Percentiles rank a stretch among this genome's conserved stretches.
Evolutionary conservation across 2,329 filamentous ascomycete species (phyloP).

Genomic region (Hypomyces rosellus): DNA sequence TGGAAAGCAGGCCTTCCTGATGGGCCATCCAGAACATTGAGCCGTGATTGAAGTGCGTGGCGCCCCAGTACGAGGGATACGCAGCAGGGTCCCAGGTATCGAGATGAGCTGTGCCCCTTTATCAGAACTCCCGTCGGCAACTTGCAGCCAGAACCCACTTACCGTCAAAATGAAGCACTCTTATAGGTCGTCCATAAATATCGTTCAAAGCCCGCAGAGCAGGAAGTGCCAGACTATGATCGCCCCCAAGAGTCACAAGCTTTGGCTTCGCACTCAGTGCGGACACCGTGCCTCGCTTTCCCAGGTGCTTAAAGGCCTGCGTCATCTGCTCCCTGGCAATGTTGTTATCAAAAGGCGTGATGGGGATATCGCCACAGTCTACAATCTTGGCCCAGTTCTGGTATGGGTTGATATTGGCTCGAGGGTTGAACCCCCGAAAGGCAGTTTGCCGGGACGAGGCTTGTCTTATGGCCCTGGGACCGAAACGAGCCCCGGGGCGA

Average conservation of each 20-base stretch:
- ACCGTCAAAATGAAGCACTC: slow-evolving; percentile 68
- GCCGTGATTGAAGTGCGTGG: slow-evolving; percentile 72
- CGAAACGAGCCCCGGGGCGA: slow-evolving; percentile 71
- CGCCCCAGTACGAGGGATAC: slow-evolving; percentile 69
- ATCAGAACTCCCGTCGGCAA: background rate
- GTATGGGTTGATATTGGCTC: slow-evolving; percentile 80
- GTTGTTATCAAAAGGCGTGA: slow-evolving; percentile 80
- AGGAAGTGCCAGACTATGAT: slow-evolving; percentile 65
- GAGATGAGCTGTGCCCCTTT: slow-evolving; percentile 47
- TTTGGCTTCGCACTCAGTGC: slow-evolving; percentile 38
- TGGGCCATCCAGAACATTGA: slow-evolving; percentile 88
- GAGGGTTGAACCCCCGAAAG: slow-evolving; percentile 72
- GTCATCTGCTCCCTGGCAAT: slow-evolving; percentile 80
- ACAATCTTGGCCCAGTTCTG: slow-evolving; percentile 72
- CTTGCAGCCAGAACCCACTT: slow-evolving; percentile 4
- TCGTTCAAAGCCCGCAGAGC: slow-evolving; percentile 60
- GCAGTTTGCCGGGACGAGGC: slow-evolving; percentile 75
- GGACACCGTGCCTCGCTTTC: slow-evolving; percentile 32
- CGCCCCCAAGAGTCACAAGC: slow-evolving; percentile 65
- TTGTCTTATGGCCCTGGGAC: slow-evolving; percentile 78
- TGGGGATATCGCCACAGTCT: slow-evolving; percentile 86
- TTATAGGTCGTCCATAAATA: slow-evolving; percentile 55
- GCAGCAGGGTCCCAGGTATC: slow-evolving; percentile 81
- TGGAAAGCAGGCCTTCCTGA: slow-evolving; percentile 71
- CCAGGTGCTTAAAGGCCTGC: slow-evolving; percentile 67